phyloP scores from a whole-genome alignment of 106 monocot species.

The Cymbidium sinense region DNA sequence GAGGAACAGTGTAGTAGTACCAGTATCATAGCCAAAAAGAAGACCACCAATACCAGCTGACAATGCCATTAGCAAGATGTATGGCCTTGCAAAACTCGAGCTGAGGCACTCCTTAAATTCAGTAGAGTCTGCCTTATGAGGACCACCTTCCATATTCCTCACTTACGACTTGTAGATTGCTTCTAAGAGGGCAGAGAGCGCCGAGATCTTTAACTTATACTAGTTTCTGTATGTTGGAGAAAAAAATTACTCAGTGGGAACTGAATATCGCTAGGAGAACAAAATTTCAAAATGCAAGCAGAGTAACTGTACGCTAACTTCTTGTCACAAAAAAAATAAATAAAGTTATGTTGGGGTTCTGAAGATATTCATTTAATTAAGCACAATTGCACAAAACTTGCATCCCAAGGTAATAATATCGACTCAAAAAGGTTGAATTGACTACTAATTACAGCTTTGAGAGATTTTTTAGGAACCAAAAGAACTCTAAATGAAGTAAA shows the following conservation, averaged over 20 bases:
- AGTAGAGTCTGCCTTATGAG: constrained; percentile 38
- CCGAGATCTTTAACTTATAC: not conserved
- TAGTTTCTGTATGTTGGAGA: not conserved
- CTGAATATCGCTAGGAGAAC: not conserved
- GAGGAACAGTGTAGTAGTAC: constrained; percentile 22
- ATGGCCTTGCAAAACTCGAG: constrained; percentile 54
- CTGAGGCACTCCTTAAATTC: constrained; percentile 69
- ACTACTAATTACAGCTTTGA: too few species aligned
- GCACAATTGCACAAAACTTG: too few species aligned
- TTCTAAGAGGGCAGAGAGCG: not conserved
- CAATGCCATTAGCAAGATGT: constrained; percentile 60
- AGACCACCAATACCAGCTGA: constrained; percentile 85
- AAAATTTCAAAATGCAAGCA: not conserved
- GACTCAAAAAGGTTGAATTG: too few species aligned
- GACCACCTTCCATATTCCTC: constrained; percentile 47
- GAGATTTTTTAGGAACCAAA: too few species aligned
- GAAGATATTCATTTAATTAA: too few species aligned
- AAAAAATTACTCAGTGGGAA: not conserved
- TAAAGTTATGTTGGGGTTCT: not conserved
- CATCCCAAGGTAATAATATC: too few species aligned
- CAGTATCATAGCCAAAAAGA: constrained; percentile 86
- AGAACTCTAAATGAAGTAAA: too few species aligned
- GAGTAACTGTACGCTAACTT: not conserved
- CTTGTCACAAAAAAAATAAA: not conserved
- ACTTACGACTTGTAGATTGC: not conserved